Conservation (phyloP, 257 asterid species). For the Ophiorrhiza pumila region DNA sequence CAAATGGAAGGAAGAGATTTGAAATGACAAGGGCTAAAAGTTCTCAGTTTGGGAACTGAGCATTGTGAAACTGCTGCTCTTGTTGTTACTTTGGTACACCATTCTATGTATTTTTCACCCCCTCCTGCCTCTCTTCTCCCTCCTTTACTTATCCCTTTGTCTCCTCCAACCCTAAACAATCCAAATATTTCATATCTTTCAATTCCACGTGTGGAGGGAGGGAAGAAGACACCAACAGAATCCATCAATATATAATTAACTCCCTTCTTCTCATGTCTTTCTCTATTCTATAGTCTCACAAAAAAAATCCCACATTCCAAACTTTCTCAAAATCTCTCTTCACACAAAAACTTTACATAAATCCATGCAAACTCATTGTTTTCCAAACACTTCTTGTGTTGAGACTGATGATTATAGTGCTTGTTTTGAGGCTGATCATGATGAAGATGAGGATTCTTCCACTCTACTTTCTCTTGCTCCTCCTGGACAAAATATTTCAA, state of each 20-base stretch:
- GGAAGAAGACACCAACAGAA: not conserved
- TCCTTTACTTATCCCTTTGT: slow-evolving; percentile 32
- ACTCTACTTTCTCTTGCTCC: slow-evolving; percentile 76
- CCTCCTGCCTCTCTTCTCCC: not conserved
- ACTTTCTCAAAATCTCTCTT: slow-evolving; percentile 12
- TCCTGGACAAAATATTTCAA: slow-evolving; percentile 51
- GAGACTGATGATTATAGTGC: slow-evolving; percentile 30
- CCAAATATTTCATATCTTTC: slow-evolving; percentile 25
- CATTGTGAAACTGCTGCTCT: slow-evolving; percentile 30
- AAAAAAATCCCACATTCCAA: not conserved
- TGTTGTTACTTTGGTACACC: slow-evolving; percentile 37
- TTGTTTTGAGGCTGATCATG: slow-evolving; percentile 35
- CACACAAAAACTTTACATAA: slow-evolving; percentile 22
- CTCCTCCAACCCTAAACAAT: slow-evolving; percentile 34
- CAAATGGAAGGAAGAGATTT: slow-evolving; percentile 20
- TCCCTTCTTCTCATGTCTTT: not conserved
- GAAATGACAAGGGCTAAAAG: slow-evolving; percentile 50
- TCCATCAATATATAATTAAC: not conserved
- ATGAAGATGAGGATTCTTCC: slow-evolving; percentile 46
- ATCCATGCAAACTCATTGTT: slow-evolving; percentile 49
- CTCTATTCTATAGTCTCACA: not conserved
- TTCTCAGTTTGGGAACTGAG: slow-evolving; percentile 37
- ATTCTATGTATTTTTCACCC: slow-evolving; percentile 35
- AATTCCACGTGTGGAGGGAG: slow-evolving; percentile 32
- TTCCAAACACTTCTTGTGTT: slow-evolving; percentile 39